Conservation (phyloP, 495 filamentous ascomycete genomes). For the Xylaria castorea region DNA sequence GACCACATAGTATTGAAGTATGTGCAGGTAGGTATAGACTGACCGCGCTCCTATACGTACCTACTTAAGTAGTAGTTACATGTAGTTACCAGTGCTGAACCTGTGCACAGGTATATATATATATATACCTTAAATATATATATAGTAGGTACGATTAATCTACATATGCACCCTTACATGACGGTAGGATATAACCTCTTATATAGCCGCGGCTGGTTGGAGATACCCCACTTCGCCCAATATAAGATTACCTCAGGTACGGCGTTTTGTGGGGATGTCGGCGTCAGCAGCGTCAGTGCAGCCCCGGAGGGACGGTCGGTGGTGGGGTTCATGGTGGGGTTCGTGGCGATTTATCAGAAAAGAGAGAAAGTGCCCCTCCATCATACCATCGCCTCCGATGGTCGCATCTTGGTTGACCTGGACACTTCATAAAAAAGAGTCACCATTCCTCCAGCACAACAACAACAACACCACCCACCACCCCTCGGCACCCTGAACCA, state of each 20-base stretch:
- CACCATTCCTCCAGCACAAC: slow-evolving; percentile 11
- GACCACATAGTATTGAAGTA: too few species aligned
- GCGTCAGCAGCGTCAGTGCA: background rate
- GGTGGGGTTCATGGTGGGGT: slow-evolving; percentile 15
- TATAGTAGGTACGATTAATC: too few species aligned
- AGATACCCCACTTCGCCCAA: too few species aligned
- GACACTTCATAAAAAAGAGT: slow-evolving; percentile 18
- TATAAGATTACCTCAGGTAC: background rate
- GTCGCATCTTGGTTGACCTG: background rate
- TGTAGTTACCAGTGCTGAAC: too few species aligned
- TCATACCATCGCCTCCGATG: slow-evolving; percentile 7
- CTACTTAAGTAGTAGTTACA: too few species aligned
- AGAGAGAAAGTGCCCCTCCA: slow-evolving; percentile 20
- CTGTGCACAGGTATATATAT: too few species aligned
- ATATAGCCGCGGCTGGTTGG: too few species aligned
- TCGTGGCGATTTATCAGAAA: slow-evolving; percentile 24
- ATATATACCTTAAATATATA: too few species aligned
- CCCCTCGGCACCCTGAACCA: background rate
- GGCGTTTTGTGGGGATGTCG: background rate
- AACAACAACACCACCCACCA: background rate
- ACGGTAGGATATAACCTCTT: too few species aligned
- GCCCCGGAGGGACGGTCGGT: background rate
- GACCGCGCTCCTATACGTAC: too few species aligned
- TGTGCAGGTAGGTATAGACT: too few species aligned
- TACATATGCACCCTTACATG: too few species aligned